Evolutionary conservation across 768 basidiomycete species (phyloP).

Genomic region (Dictyophora rubrovolvata): DNA sequence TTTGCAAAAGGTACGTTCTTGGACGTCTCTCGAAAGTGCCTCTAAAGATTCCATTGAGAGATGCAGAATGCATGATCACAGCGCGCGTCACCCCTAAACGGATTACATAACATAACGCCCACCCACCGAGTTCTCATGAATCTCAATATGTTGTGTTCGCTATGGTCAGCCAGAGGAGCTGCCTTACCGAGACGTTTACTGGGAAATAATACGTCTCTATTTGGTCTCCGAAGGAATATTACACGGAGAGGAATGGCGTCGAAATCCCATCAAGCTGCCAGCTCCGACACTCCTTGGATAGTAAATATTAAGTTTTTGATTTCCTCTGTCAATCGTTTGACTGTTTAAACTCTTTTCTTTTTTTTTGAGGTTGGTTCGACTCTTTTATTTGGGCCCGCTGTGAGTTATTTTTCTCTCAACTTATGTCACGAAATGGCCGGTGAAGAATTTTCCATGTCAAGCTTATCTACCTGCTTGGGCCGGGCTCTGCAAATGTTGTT

Average conservation of each 20-base stretch:
- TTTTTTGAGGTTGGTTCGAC: background rate
- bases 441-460: background rate
- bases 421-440: background rate
- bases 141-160: background rate
- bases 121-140: background rate
- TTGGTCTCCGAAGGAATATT: background rate
- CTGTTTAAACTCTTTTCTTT: background rate
- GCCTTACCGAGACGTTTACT: background rate
- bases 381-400: background rate
- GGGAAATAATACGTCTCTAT: background rate
- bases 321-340: background rate
- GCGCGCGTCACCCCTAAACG: background rate
- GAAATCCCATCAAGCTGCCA: background rate
- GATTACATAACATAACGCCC: background rate
- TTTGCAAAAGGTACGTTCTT: constrained; percentile 85
- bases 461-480: constrained; percentile 4
- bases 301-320: background rate
- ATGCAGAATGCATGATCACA: background rate
- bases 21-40: constrained; percentile 50
- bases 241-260: background rate
- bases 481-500: background rate
- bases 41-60: constrained; percentile 49
- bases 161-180: background rate
- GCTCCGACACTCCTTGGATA: constrained; percentile 1
- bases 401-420: background rate